These are phyloP conservation scores for Carallia brachiata DNA, from an alignment of 345 rosid genomes.

Conservation along the genomic window DNA sequence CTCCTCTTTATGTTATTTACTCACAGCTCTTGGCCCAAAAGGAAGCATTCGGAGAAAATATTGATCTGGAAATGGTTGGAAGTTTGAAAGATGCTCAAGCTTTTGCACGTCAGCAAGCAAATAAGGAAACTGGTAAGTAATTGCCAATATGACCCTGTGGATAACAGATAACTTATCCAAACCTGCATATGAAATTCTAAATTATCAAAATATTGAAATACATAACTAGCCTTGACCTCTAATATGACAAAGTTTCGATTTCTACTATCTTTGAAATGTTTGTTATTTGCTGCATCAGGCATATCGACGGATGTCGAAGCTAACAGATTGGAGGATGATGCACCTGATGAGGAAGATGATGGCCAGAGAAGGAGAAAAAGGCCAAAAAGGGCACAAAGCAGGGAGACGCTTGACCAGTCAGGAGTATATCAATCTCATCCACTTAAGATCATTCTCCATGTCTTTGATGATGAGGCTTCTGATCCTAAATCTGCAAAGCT, in stretches of 20 bases:
- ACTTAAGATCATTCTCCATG: conserved; percentile 58
- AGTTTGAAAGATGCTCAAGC: conserved; percentile 73
- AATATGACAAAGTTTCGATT: too few species aligned
- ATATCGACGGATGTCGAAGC: conserved; percentile 50
- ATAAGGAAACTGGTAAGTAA: conserved; percentile 55
- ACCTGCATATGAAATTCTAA: not conserved
- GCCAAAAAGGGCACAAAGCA: conserved; percentile 57
- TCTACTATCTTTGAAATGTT: not conserved
- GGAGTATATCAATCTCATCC: conserved; percentile 70
- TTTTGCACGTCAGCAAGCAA: conserved; percentile 71
- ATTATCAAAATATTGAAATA: not conserved
- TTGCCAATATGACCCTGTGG: not conserved
- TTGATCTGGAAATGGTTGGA: conserved; percentile 73
- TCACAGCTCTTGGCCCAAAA: conserved; percentile 78
- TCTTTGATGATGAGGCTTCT: conserved; percentile 58
- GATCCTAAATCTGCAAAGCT: conserved; percentile 60
- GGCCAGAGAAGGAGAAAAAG: conserved; percentile 75
- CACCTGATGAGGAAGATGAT: conserved; percentile 77
- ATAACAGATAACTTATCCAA: not conserved
- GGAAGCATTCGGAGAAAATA: conserved; percentile 79
- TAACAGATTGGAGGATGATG: conserved; percentile 69
- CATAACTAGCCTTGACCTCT: too few species aligned
- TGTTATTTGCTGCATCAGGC: conserved; percentile 41
- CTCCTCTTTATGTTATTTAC: conserved; percentile 77
- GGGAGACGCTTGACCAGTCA: conserved; percentile 53